Evolutionary conservation across 495 filamentous ascomycete genomes (phyloP).

Genomic region (Filosporella fistucella): DNA sequence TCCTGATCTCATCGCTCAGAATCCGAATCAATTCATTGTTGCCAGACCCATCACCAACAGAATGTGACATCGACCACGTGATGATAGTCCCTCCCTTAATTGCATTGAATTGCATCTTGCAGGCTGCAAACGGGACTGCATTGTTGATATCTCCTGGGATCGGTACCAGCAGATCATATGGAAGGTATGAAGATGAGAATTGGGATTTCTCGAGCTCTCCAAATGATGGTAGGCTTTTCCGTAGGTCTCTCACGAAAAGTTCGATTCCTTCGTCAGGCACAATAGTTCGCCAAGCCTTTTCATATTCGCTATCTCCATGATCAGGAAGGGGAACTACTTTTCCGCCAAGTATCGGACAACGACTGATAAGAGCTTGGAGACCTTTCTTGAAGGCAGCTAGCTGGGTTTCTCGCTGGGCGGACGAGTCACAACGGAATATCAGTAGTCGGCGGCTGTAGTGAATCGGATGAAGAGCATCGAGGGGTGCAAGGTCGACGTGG

Average conservation of each 20-base stretch:
- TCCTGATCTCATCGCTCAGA: constrained; percentile 27
- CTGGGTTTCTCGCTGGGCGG: constrained; percentile 6
- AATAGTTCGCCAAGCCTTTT: constrained; percentile 8
- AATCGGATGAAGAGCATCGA: constrained; percentile 8
- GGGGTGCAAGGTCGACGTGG: constrained; percentile 8
- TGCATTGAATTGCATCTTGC: constrained; percentile 29
- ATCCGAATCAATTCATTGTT: constrained; percentile 31
- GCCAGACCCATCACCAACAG: constrained; percentile 35
- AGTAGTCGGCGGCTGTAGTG: constrained; percentile 12
- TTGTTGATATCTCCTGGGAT: constrained; percentile 6
- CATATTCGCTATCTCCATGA: neutral
- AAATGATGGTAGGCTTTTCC: constrained; percentile 1
- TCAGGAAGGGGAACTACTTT: neutral
- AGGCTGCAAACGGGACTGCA: constrained; percentile 7
- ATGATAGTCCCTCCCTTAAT: constrained; percentile 26
- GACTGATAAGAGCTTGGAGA: constrained; percentile 7
- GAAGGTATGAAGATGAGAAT: constrained; percentile 4
- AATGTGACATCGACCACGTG: constrained; percentile 31
- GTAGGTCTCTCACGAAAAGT: constrained; percentile 9
- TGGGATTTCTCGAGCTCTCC: constrained; percentile 3
- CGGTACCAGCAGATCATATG: constrained; percentile 5
- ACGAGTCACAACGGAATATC: constrained; percentile 8
- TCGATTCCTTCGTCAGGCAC: constrained; percentile 7
- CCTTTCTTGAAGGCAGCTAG: constrained; percentile 5
- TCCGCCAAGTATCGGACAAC: constrained; percentile 10